Base-by-base conservation (phyloP, 768 basidiomycete genomes). In the Kwoniella dejecticola region DNA sequence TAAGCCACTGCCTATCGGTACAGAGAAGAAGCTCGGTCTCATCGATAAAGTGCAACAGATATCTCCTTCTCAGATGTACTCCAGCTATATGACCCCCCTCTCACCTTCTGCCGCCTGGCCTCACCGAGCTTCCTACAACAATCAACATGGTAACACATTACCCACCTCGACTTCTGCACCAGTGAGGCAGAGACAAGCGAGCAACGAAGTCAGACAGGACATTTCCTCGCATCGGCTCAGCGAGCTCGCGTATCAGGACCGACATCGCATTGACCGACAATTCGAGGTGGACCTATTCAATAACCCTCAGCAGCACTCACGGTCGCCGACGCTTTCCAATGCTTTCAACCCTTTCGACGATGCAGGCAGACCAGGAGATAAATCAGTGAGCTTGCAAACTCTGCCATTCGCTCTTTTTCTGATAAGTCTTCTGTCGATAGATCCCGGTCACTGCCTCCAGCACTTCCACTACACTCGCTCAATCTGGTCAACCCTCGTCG, bases 1-100 rank as follows among this genome's bases (percentile, higher is more conserved):
- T 13, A 41, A 41, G 21, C 50, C 59, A 2, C 50, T 60, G 13
- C 59, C 59, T 23, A 60, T 60, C 15, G 59, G 59, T 15, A 53
- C 59, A 2, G 59, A 60, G 24, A 53, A 46, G 21, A 48, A 52
- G 42, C 42, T 60, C 2, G 59, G 59, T 17, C 24, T 60, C 1
- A 15, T 60, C 30, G 29, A 52, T 7, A 50, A 40, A 26, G 15
- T 27, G 1, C 49, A 40, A 30, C 4, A 26, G 11, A 5, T 11
- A 54, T 29, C 33, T 5, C 38, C 17, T 15, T 12, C 41, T 33
- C 38, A 52, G 15, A 6, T 44, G n/a, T 48, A 26, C 31, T 12
- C 17, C 10, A 23, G 41, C 6, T 42, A 13, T 38, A 8, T 38
- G 17, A 8, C 36, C 36, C 8, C 36, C 36, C 17, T 38, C 8